These are phyloP conservation scores for Podaxis sp. DNA, from an alignment of 768 basidiomycete species.

Conservation along the genomic window DNA sequence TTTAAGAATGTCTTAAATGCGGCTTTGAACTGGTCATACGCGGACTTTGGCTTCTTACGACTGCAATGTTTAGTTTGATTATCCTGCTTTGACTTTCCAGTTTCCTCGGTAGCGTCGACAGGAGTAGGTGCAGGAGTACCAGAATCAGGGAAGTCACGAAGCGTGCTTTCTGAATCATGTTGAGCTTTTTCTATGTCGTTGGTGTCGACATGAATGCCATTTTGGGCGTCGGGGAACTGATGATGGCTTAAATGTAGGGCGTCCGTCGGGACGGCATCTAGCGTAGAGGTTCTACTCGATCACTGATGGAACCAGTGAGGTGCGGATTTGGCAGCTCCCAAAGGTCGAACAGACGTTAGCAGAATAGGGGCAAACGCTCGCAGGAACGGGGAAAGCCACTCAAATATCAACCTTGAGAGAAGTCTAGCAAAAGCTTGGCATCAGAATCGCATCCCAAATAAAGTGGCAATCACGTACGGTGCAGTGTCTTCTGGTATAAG, in stretches of 20 bases:
- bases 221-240: background rate
- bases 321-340: constrained; percentile 36
- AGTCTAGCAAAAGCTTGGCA: constrained; percentile 16
- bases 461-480: constrained; percentile 24
- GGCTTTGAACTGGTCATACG: constrained; percentile 45
- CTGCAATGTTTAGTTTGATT: background rate
- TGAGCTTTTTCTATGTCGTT: constrained; percentile 10
- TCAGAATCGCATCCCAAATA: background rate
- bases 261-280: constrained; percentile 35
- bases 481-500: constrained; percentile 36
- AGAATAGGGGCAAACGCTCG: constrained; percentile 20
- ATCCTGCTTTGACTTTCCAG: background rate
- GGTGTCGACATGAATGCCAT: background rate
- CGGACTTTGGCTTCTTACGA: constrained; percentile 5
- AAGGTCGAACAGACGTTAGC: constrained; percentile 29
- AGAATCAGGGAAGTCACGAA: background rate
- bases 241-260: constrained; percentile 21
- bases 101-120: background rate
- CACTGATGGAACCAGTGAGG: constrained; percentile 30
- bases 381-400: constrained; percentile 45
- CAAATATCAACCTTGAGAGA: constrained; percentile 36
- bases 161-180: background rate
- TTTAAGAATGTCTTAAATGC: constrained; percentile 41
- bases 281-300: constrained; percentile 38
- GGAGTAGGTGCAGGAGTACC: constrained; percentile 6